Conservation (phyloP, 1,139 yeast genomes). For the Pneumocystis murina region DNA sequence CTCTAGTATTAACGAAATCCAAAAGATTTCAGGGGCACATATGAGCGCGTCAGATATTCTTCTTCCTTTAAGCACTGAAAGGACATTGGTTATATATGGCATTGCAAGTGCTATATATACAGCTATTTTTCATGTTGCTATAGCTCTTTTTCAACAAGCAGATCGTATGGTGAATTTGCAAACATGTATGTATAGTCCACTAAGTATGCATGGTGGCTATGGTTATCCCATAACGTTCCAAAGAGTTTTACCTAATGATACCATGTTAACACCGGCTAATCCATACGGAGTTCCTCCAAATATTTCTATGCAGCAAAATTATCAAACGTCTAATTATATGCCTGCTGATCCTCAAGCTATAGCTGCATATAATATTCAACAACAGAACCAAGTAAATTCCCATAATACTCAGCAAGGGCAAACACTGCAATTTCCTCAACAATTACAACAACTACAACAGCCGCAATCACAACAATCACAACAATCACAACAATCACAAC, state of each 20-base stretch:
- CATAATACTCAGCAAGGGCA: conserved; percentile 6
- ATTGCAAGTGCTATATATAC: conserved; percentile 80
- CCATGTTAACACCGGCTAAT: conserved; percentile 15
- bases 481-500: conserved; percentile 18
- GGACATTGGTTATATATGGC: conserved; percentile 57
- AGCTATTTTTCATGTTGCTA: conserved; percentile 61
- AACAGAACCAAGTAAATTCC: conserved; percentile 2
- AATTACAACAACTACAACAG: conserved; percentile 7
- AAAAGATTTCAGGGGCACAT: conserved; percentile 67
- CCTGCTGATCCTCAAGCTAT: conserved; percentile 6
- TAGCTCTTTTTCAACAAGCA: conserved; percentile 47
- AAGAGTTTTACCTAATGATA: conserved; percentile 10
- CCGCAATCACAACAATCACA: conserved; percentile 15
- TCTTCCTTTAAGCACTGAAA: conserved; percentile 66
- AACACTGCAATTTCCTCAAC: conserved; percentile 9
- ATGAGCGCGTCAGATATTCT: conserved; percentile 63
- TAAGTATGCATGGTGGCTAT: conserved; percentile 14
- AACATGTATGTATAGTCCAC: conserved; percentile 14
- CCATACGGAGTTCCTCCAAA: neutral
- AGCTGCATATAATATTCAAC: conserved; percentile 5
- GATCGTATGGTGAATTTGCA: conserved; percentile 26
- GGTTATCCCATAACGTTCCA: conserved; percentile 14
- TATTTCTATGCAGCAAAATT: neutral
- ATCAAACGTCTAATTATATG: neutral
- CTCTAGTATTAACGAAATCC: conserved; percentile 61